phyloP scores from a whole-genome alignment of 1,284 basidiomycete species.

The Ustilago bromivora region DNA sequence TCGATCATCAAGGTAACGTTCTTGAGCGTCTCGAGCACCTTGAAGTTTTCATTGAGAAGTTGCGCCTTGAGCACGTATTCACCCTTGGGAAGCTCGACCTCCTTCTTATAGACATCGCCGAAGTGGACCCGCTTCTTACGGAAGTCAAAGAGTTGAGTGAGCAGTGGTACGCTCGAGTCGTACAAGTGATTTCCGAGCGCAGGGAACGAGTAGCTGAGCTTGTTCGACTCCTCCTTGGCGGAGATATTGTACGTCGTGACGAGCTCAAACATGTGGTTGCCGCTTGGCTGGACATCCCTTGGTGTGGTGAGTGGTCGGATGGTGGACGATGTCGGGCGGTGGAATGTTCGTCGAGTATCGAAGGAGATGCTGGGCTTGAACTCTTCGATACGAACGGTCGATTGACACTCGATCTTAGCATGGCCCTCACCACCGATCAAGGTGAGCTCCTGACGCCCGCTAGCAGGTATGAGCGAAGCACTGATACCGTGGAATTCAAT shows the following conservation, averaged over 20 bases:
- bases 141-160: constrained; percentile 66
- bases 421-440: constrained; percentile 67
- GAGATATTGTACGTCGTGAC: constrained; percentile 66
- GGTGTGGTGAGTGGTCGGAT: constrained; percentile 61
- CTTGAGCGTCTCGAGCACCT: constrained; percentile 65
- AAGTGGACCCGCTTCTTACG: constrained; percentile 64
- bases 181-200: constrained; percentile 66
- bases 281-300: constrained; percentile 66
- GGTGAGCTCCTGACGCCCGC: constrained; percentile 61
- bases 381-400: constrained; percentile 65
- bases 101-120: constrained; percentile 69
- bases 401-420: constrained; percentile 61
- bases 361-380: constrained; percentile 66
- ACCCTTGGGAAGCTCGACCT: constrained; percentile 65
- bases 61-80: constrained; percentile 68
- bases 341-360: constrained; percentile 64
- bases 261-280: constrained; percentile 67
- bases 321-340: constrained; percentile 59
- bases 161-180: constrained; percentile 66
- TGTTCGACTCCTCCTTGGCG: constrained; percentile 61
- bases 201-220: constrained; percentile 62
- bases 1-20: constrained; percentile 64
- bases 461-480: constrained; percentile 45
- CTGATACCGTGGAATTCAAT: constrained; percentile 70
- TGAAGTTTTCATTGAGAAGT: constrained; percentile 59